These are phyloP conservation scores for Petunia hybrid DNA, from an alignment of 305 asterid genomes.

Conservation along the genomic window DNA sequence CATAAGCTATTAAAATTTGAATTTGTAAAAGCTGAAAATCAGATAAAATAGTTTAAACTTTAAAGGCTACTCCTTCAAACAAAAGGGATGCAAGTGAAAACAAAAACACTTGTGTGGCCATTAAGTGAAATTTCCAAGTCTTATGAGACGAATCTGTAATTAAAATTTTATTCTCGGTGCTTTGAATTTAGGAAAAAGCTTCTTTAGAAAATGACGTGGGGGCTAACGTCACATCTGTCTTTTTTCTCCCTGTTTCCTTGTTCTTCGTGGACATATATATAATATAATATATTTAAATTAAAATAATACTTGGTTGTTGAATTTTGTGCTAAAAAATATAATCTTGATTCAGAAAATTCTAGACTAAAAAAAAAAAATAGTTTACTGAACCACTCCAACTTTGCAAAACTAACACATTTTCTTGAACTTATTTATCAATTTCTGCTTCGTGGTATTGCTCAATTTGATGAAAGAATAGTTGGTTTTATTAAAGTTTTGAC, in stretches of 20 bases:
- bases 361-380: slow-evolving; percentile 37
- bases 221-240: slow-evolving; percentile 55
- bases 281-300: slow-evolving; percentile 33
- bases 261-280: slow-evolving; percentile 38
- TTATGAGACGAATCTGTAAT: not conserved
- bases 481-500: too few species aligned
- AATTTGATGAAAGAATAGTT: too few species aligned
- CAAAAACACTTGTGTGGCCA: not conserved
- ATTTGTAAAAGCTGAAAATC: too few species aligned
- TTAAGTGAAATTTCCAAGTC: not conserved
- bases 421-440: not conserved
- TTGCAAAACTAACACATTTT: slow-evolving; percentile 31
- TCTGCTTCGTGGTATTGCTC: not conserved
- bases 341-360: slow-evolving; percentile 42
- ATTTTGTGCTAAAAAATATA: slow-evolving; percentile 47
- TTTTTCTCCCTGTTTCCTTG: slow-evolving; percentile 32
- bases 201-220: slow-evolving; percentile 65
- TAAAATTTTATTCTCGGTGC: not conserved
- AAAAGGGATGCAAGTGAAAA: slow-evolving; percentile 13
- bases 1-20: too few species aligned
- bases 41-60: too few species aligned
- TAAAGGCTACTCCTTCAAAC: not conserved
- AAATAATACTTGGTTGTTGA: slow-evolving; percentile 47
- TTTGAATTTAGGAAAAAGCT: slow-evolving; percentile 45
- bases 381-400: slow-evolving; percentile 35